Evolutionary conservation across 2,329 filamentous ascomycete species (phyloP).

Genomic region (Sporothrix phasma): DNA sequence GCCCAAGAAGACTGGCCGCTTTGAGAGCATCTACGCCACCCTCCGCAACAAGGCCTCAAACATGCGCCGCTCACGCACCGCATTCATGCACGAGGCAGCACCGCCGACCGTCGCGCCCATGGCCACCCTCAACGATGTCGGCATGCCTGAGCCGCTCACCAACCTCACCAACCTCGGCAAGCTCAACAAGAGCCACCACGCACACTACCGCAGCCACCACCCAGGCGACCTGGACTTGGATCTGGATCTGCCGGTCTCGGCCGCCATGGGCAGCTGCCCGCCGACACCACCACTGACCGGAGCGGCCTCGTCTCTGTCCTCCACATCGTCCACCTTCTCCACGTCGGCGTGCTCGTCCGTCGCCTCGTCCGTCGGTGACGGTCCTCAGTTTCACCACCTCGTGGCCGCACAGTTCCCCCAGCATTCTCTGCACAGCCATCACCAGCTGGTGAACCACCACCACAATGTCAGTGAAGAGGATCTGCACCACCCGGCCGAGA

Average conservation of each 20-base stretch:
- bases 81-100: constrained; percentile 10
- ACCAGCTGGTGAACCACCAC: not conserved
- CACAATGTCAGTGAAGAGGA: not conserved
- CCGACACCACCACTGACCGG: constrained; percentile 15
- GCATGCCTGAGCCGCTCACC: not conserved
- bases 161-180: constrained; percentile 11
- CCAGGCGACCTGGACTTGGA: not conserved
- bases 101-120: constrained; percentile 17
- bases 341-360: constrained; percentile 8
- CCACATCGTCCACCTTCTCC: constrained; percentile 10
- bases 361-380: constrained; percentile 12
- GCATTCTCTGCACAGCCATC: not conserved
- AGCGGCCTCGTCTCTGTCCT: constrained; percentile 10
- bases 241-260: not conserved
- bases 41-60: constrained; percentile 25
- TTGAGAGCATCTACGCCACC: constrained; percentile 26
- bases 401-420: not conserved
- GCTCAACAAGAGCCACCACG: not conserved
- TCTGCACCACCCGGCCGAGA: not conserved
- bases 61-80: constrained; percentile 18
- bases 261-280: not conserved
- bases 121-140: constrained; percentile 14
- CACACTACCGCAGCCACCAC: constrained; percentile 9
- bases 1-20: constrained; percentile 23
- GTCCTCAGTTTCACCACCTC: not conserved